Percentiles rank a stretch among this genome's conserved stretches.
These are phyloP conservation scores for Jackrogersella minutella DNA, from an alignment of 495 filamentous ascomycete genomes.

Conservation along the genomic window DNA sequence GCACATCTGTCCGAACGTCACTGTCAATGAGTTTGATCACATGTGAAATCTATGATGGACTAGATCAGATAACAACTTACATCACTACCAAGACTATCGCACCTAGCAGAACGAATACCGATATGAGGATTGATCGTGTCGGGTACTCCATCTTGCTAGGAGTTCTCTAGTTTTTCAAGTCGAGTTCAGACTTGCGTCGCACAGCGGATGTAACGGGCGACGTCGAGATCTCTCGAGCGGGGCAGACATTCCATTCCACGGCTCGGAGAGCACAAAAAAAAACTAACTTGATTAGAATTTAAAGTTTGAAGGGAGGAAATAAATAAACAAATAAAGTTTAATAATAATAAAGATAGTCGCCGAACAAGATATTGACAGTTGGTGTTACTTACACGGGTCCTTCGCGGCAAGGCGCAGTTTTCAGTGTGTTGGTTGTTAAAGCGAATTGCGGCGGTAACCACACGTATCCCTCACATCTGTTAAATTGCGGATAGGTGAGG, in stretches of 20 bases:
- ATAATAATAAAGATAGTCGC: too few species aligned
- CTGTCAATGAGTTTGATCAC: not conserved
- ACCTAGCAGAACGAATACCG: not conserved
- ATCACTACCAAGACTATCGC: slow-evolving; percentile 1
- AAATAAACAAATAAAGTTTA: too few species aligned
- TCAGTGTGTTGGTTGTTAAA: slow-evolving; percentile 1
- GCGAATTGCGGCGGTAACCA: not conserved
- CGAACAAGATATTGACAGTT: too few species aligned
- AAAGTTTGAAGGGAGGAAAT: slow-evolving; percentile 6
- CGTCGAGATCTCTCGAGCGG: slow-evolving; percentile 25
- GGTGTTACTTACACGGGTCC: too few species aligned
- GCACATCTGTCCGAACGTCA: slow-evolving; percentile 1
- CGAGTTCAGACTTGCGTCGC: not conserved
- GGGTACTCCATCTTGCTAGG: slow-evolving; percentile 12
- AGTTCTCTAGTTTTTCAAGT: not conserved
- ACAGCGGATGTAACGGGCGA: slow-evolving; percentile 4
- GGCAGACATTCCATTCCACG: slow-evolving; percentile 17
- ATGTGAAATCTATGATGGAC: not conserved
- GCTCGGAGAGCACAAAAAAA: slow-evolving; percentile 31
- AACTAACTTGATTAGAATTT: slow-evolving; percentile 13
- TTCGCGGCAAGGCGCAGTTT: not conserved
- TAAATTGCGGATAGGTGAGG: too few species aligned
- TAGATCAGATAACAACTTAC: slow-evolving; percentile 8
- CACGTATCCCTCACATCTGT: slow-evolving; percentile 12
- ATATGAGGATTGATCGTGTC: slow-evolving; percentile 16